A percentile compares a stretch with the other conserved stretches of the same genome.
Evolutionary conservation across 1,139 yeast species (phyloP).

Genomic region (Yamadazyma atmosphaerica): DNA sequence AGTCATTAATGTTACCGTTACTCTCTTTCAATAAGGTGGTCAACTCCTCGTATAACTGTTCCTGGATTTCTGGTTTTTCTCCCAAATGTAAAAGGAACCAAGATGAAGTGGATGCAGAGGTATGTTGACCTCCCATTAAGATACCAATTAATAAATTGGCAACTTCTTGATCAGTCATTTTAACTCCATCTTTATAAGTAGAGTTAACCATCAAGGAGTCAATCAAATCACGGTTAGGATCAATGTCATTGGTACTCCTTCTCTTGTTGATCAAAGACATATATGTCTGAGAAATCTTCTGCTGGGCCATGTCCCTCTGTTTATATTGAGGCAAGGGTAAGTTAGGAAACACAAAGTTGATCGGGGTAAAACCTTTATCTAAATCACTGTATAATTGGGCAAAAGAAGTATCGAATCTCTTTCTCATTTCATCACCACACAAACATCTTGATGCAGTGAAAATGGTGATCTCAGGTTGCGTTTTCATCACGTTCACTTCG

Average conservation of each 20-base stretch:
- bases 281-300: constrained; percentile 75
- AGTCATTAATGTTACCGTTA: constrained; percentile 47
- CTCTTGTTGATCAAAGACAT: constrained; percentile 74
- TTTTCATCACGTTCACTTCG: constrained; percentile 66
- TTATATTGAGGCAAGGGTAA: constrained; percentile 86
- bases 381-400: constrained; percentile 86
- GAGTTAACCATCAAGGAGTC: constrained; percentile 83
- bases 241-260: constrained; percentile 70
- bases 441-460: constrained; percentile 93
- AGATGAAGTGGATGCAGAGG: constrained; percentile 93
- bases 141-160: constrained; percentile 93
- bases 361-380: constrained; percentile 95
- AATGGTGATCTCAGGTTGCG: constrained; percentile 94
- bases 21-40: constrained; percentile 58
- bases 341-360: constrained; percentile 93
- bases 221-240: constrained; percentile 80
- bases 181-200: constrained; percentile 88
- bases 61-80: constrained; percentile 80
- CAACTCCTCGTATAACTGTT: constrained; percentile 76
- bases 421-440: constrained; percentile 89
- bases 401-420: constrained; percentile 75
- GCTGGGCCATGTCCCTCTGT: constrained; percentile 86
- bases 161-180: constrained; percentile 93
- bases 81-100: constrained; percentile 93
- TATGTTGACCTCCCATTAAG: constrained; percentile 99